Evolutionary conservation across 2,329 filamentous ascomycete species (phyloP), one percentile per base, ranked within the genome.

Genomic region (Trichoderma sp.): DNA sequence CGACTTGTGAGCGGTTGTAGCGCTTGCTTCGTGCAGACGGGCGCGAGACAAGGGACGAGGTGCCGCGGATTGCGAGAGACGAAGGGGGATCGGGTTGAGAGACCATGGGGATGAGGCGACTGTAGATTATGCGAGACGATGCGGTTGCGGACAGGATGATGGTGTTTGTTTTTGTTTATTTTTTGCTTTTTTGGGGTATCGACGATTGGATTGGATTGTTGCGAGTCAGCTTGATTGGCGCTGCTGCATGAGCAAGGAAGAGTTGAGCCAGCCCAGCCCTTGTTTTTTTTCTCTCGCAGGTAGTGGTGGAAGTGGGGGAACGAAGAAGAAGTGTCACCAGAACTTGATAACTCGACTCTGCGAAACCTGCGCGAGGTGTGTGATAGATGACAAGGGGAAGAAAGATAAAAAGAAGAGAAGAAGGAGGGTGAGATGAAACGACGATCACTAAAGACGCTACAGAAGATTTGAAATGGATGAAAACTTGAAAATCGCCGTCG

Each of bases 1-100:
- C 93, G 77, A 92, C 89, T 79, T 96, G 93, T 62, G 93, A 96
- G 74, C 93, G 91, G 79, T 92, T 91, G 78, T 94, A 93, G 76
- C 93, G 90, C 81, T 93, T 92, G 50, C 81, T 81, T 74, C 91
- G 86, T 30, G 85, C 86, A 15, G 87, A 86, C 71, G 89, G 86
- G 78, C 90, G 89, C 74, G 91, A 88, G 77, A 91, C 80, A 84
- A 94, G 81, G 79, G 90, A 85, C 13, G 81, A 78, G 57, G 80
- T 75, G 75, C 86, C 86, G 78, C 90, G 89, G 77, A 88, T 82
- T 78, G 87, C 84, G 75, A 90, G 83, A 76, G 88, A 85, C 72
- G 83, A 64, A 30, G 79, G 73, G 80, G 80, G 82, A 73, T 90
- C 87, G 77, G 87, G 85, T 81, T 90, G 88, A 79, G 89, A 91